Base-by-base conservation (phyloP, 2,329 filamentous ascomycete genomes). In the Neonectria neomacrospora region DNA sequence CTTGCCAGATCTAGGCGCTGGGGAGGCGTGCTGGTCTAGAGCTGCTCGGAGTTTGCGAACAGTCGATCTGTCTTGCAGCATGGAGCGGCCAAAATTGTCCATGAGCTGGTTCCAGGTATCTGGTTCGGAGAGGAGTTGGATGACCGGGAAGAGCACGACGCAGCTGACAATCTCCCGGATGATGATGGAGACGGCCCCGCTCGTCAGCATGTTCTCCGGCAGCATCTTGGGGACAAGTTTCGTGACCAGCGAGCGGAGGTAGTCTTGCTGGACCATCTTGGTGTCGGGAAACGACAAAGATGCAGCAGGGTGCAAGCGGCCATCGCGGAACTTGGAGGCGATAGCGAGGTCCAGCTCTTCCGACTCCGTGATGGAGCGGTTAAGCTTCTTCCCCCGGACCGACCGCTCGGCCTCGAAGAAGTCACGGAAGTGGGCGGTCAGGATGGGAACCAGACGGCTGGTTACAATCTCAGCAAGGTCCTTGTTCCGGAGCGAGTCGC, bases 81-180 rank as follows among this genome's bases (percentile, higher is more conserved):
- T 91, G 26, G 91, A 91, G 53, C 92, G 90, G 18, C 94, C 91
- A 78, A 90, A 93, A 59, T 90, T 94, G 78, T 98, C 95, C 85
- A 98, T 93, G 63, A 97, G 79, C 77, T 97, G 94, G 73, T 99
- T 98, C 95, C 95, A 99, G 9, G 91, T 97, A 80, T 99, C 96
- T 1, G 96, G 94, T 71, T 99, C 95, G 5, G 92, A 88, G 18
- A 99, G 82, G 65, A 94, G 82, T 71, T 91, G 89, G 75, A 97
- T 85, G 22, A 96, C 81, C 1, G 96, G 96, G 44, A 89, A 90
- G 39, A 99, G 82, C 41, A 99, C 90, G n/a, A 93, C 93, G 77
- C 96, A 97, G 22, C 93, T 86, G n/a, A 97, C 88, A 64, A 99
- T 90, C 80, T 99, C 96, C 71, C 92, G 90, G 63, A 97, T 86